A percentile compares a stretch with the other conserved stretches of the same genome.
These are phyloP conservation scores for Xylaria sp. DNA, from an alignment of 2,329 filamentous ascomycete genomes.

Conservation along the genomic window DNA sequence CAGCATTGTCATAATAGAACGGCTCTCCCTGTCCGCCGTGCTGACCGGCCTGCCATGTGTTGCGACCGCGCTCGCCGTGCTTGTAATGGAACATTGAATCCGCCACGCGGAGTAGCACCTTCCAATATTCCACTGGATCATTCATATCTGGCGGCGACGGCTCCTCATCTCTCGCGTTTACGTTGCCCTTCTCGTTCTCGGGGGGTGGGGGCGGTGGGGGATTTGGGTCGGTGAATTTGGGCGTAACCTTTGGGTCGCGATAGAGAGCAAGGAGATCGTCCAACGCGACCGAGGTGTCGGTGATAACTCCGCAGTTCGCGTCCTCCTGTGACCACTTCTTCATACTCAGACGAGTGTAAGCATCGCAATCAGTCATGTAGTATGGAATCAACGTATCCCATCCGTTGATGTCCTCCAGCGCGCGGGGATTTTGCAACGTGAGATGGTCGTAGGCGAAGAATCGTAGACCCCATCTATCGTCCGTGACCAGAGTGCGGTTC, in stretches of 20 bases:
- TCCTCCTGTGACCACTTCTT: conserved; percentile 55
- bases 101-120: conserved; percentile 42
- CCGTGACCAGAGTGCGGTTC: conserved; percentile 45
- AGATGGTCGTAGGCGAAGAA: conserved; percentile 70
- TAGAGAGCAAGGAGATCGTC: conserved; percentile 60
- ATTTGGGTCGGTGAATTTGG: conserved; percentile 53
- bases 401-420: conserved; percentile 61
- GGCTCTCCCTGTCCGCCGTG: conserved; percentile 55
- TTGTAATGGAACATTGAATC: conserved; percentile 57
- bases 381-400: conserved; percentile 69
- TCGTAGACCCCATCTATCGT: conserved; percentile 60
- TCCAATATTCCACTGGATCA: conserved; percentile 48
- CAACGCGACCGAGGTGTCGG: conserved; percentile 57
- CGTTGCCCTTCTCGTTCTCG: conserved; percentile 29
- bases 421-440: conserved; percentile 64
- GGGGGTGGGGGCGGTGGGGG: conserved; percentile 42
- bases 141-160: conserved; percentile 34
- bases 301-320: conserved; percentile 55
- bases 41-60: conserved; percentile 57
- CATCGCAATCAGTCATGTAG: conserved; percentile 68
- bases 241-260: conserved; percentile 52
- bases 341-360: conserved; percentile 61
- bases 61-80: conserved; percentile 52
- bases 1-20: conserved; percentile 54
- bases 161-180: conserved; percentile 7